Evolutionary conservation across 768 basidiomycete genomes (phyloP).

Genomic region (Rhizopogon vulgaris): DNA sequence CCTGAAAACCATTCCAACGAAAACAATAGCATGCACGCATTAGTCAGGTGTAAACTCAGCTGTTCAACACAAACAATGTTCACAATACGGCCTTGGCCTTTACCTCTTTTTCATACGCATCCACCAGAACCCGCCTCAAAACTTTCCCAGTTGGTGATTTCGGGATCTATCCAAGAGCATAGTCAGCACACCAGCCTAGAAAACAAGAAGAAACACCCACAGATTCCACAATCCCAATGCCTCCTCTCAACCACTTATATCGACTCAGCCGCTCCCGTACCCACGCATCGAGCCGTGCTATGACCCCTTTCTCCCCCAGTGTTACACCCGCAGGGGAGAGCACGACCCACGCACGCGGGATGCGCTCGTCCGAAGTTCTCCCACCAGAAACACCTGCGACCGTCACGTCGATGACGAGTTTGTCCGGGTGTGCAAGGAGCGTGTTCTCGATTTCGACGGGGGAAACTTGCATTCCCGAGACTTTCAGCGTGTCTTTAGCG

Average conservation of each 20-base stretch:
- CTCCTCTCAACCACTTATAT: constrained; percentile 74
- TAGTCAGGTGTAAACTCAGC: too few species aligned
- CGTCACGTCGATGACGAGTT: constrained; percentile 55
- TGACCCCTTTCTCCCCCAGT: constrained; percentile 34
- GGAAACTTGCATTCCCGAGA: too few species aligned
- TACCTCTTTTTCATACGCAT: constrained; percentile 39
- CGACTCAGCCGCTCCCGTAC: constrained; percentile 55
- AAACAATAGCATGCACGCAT: too few species aligned
- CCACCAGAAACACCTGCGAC: constrained; percentile 74
- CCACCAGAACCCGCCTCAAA: constrained; percentile 54
- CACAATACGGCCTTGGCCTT: constrained; percentile 13
- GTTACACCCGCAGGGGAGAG: constrained; percentile 49
- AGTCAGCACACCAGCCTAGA: neutral
- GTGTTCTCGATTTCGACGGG: constrained; percentile 58
- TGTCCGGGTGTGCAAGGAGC: constrained; percentile 53
- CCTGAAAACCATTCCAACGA: too few species aligned
- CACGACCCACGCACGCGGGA: constrained; percentile 76
- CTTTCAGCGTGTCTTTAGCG: too few species aligned
- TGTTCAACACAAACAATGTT: neutral
- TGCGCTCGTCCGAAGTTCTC: constrained; percentile 63
- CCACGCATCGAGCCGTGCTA: constrained; percentile 54
- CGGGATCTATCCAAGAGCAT: constrained; percentile 44
- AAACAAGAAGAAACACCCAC: constrained; percentile 28
- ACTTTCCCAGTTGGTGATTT: constrained; percentile 72
- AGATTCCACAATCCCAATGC: constrained; percentile 57